Base-by-base conservation (phyloP, 106 monocot species). In the Allium cepa region DNA sequence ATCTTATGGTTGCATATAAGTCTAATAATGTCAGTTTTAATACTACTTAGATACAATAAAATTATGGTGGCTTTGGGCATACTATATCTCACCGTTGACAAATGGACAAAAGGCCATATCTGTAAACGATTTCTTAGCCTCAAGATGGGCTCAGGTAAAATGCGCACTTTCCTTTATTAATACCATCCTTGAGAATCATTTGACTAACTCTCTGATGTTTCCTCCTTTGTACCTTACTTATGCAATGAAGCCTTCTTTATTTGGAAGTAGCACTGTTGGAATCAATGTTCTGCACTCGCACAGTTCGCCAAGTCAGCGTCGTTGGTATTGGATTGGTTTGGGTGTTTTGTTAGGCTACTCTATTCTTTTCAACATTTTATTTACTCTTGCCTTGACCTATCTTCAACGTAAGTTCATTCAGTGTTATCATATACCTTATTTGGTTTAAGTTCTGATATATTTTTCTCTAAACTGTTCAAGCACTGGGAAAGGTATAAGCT, bases 261-360 rank as follows among this genome's bases (percentile, higher is more conserved):
- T 36, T 36, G 47, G 49, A 84, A 80, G 62, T 17, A 60, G 76
- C 80, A 61, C 48, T 27, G 52, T 57, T 15, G 15, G 84, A 45
- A 15, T 50, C 49, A 80, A 77, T 63, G 36, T 84, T 50, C 77
- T 84, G 50, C 60, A 14, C 6, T 68, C 57, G 63, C 75, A 76
- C 49, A 26, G 65, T 72, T 50, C 79, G 7, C 83, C 83, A 1
- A 76, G 66, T 17, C 49, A 70, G 27, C 46, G 57, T 16, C 66
- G 70, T 64, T 84, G 84, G 84, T 84, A 80, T 49, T 84, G 84
- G 84, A 18, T 84, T 62, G 84, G 84, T 11, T 28, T 77, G 66
- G 80, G 77, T 46, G 79, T 71, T 66, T 55, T 84, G 62, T 47
- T 84, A 14, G 59, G 59, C 26, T 84, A 84, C 65, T 22, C 84